Percentiles rank a stretch among this genome's conserved stretches.
phyloP scores from a whole-genome alignment of 305 asterid genomes.

The Withania somnifera region DNA sequence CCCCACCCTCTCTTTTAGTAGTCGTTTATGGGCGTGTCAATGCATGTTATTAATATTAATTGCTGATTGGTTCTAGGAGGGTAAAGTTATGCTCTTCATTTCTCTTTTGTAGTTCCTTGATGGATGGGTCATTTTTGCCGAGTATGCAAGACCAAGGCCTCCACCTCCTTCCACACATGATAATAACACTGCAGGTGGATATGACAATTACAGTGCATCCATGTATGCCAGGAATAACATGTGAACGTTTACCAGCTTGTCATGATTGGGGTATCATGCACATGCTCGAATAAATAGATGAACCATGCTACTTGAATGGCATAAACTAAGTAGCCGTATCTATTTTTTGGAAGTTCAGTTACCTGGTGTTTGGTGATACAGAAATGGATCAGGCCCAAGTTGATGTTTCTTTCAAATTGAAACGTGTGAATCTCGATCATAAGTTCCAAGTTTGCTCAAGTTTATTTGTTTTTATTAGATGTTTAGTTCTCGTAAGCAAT shows the following conservation, averaged over 20 bases:
- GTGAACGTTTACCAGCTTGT: not conserved
- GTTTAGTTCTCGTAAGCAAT: not conserved
- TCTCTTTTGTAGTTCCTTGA: constrained; percentile 56
- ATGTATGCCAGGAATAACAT: not conserved
- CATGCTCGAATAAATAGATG: not conserved
- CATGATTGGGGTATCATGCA: not conserved
- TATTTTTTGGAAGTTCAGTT: not conserved
- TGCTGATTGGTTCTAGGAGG: not conserved
- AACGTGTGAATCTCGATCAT: not conserved
- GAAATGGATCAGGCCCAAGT: not conserved
- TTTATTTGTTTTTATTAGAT: not conserved
- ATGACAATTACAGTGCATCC: not conserved
- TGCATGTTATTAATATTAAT: not conserved
- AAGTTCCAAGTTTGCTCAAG: not conserved
- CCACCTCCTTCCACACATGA: constrained; percentile 27
- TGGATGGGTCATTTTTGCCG: constrained; percentile 85
- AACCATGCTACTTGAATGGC: not conserved
- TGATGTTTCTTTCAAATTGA: not conserved
- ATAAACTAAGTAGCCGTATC: not conserved
- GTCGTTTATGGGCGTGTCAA: not conserved
- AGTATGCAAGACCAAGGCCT: constrained; percentile 70
- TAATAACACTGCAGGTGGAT: constrained; percentile 9
- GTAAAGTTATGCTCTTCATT: not conserved
- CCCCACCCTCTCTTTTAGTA: not conserved
- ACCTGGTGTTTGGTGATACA: not conserved